Evolutionary conservation across 225 moss, liverwort and hornwort species (phyloP).

Genomic region (Bryoerythrophyllum caledonicum): DNA sequence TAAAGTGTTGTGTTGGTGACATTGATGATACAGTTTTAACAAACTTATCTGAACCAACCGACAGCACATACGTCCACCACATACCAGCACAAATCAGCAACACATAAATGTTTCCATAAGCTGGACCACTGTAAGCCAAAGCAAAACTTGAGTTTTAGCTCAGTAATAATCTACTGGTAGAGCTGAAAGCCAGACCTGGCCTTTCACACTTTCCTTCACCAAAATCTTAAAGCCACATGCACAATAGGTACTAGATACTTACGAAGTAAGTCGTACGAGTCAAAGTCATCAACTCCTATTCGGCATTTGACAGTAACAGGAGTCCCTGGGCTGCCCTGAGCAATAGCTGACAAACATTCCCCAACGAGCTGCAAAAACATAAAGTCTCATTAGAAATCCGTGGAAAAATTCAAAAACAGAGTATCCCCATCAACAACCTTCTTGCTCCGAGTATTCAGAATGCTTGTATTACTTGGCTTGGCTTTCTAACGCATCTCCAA

Average conservation of each 20-base stretch:
- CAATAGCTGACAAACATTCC: slow-evolving; percentile 77
- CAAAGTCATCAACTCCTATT: slow-evolving; percentile 94
- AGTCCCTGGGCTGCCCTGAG: slow-evolving; percentile 74
- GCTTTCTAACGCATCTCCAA: slow-evolving; percentile 7
- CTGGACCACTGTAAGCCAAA: background rate
- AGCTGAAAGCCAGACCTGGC: background rate
- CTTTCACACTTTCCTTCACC: slow-evolving; percentile 1
- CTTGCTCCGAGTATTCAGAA: background rate
- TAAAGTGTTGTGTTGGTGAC: slow-evolving; percentile 84
- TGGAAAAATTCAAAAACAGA: background rate
- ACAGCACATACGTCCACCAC: slow-evolving; percentile 22
- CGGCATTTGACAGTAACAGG: slow-evolving; percentile 96
- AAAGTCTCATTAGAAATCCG: background rate
- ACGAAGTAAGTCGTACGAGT: slow-evolving; percentile 90
- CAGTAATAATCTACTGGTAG: background rate
- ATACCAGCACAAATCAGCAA: slow-evolving; percentile 17
- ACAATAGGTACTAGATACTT: slow-evolving; percentile 35
- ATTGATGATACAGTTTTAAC: slow-evolving; percentile 78
- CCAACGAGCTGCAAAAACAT: slow-evolving; percentile 80
- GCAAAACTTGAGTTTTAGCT: background rate
- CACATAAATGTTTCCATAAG: background rate
- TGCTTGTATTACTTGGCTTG: background rate
- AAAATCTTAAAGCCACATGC: background rate
- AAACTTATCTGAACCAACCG: slow-evolving; percentile 69
- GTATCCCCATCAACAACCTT: background rate